Base-by-base conservation (phyloP, 2,329 filamentous ascomycete genomes). In the Cladosporium sp. region DNA sequence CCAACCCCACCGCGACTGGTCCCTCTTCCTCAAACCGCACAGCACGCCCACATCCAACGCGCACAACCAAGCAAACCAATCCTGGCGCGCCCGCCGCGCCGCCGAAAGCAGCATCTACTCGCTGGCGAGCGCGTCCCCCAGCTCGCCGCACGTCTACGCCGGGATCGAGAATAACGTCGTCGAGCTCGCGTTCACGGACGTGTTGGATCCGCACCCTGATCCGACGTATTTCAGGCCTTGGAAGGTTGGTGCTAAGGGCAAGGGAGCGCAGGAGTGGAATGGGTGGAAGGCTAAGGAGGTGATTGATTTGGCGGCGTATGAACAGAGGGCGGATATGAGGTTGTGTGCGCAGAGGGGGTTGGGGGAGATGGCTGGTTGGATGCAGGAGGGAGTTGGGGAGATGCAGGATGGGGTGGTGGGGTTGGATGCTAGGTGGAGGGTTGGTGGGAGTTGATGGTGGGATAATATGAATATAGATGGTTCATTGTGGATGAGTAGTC, bases 81-180 rank as follows among this genome's bases (percentile, higher is more conserved):
- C 18, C 19, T 41, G 45, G 37, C 41, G 60, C 51, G 52, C 55
- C 17, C 59, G 60, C 11, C 54, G 56, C 30, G 57, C 55, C 22
- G 56, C 52, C 30, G 50, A 48, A 51, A 34, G 40, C 50, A 29
- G 40, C 50, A 36, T 78, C 8, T 79, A 78, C 61, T 70, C 69
- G 7, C 65, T 78, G 7, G 74, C 74, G 0, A 70, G 72, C 0
- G 69, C 75, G 0, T 75, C 73, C 0, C 51, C 69, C 2, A 65
- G 56, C 11, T 76, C 73, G 0, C 68, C 72, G 1, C 69, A 68
- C 24, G 51, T 79, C 9, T 78, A 73, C 50, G 74, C 73, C 3
- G 76, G 76, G 2, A 61, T 78, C 3, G 74, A 77, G 59, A 72
- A 71, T 39, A 61, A 61, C 1, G 63, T 77, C 3, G 58, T 76